Conservation (phyloP, 352 stramenopile species). For the Phytophthora cajani region DNA sequence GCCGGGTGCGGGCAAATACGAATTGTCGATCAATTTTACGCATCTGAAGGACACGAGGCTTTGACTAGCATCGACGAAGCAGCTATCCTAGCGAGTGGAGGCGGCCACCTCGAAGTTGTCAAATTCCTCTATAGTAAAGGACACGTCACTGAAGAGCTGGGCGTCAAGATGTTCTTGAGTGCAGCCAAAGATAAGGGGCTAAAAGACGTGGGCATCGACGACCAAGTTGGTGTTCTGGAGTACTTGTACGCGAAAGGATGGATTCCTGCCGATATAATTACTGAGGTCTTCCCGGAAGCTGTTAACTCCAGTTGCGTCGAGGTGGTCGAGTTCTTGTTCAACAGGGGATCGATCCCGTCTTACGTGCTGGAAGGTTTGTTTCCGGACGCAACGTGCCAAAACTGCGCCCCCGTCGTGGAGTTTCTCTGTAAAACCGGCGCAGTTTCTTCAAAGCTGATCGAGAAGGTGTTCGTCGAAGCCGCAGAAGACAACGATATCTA, state of each 20-base stretch:
- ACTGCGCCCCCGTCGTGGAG: background rate
- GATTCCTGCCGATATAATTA: background rate
- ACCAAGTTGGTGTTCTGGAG: constrained; percentile 1
- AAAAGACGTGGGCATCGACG: background rate
- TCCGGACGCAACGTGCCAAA: background rate
- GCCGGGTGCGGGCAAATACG: background rate
- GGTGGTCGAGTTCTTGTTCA: constrained; percentile 7
- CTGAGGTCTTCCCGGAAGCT: background rate
- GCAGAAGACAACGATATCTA: background rate
- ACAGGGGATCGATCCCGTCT: background rate
- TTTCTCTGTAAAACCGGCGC: background rate
- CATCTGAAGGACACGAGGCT: background rate
- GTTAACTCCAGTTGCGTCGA: background rate
- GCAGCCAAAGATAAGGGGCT: background rate
- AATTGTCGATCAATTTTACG: background rate
- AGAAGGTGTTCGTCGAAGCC: background rate
- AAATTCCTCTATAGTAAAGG: constrained; percentile 1
- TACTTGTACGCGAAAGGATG: constrained; percentile 5
- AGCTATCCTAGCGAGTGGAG: background rate
- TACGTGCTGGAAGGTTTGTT: constrained; percentile 8
- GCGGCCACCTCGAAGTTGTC: constrained; percentile 5
- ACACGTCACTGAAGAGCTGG: background rate
- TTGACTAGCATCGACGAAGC: background rate
- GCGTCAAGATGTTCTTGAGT: background rate
- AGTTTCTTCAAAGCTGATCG: background rate